A percentile compares a stretch with the other conserved stretches of the same genome.
These are phyloP conservation scores for Blumeria graminis DNA, from an alignment of 2,329 filamentous ascomycete species.

Conservation along the genomic window DNA sequence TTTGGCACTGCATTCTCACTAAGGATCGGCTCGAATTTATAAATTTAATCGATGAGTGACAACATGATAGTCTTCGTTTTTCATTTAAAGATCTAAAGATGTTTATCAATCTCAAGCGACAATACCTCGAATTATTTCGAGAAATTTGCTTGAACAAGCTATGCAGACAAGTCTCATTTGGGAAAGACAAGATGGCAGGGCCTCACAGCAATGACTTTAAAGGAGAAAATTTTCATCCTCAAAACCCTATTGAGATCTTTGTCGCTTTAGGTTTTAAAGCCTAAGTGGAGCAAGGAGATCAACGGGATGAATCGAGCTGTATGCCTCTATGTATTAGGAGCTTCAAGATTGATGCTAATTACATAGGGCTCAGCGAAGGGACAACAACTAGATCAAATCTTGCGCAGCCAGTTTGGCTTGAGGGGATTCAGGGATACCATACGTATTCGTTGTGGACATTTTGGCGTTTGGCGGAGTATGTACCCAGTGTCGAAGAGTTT, in stretches of 20 bases:
- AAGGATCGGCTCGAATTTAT: slow-evolving; percentile 59
- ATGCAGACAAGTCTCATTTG: no score
- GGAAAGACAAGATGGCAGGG: neutral
- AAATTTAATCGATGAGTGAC: slow-evolving; percentile 53
- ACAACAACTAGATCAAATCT: neutral
- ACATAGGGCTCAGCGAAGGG: neutral
- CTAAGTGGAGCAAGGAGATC: slow-evolving; percentile 31
- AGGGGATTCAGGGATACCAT: no score
- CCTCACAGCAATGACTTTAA: slow-evolving; percentile 46
- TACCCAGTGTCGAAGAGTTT: no score
- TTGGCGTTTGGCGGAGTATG: no score
- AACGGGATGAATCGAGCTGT: slow-evolving; percentile 60
- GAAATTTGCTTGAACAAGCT: slow-evolving; percentile 16
- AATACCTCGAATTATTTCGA: slow-evolving; percentile 40
- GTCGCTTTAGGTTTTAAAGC: slow-evolving; percentile 23
- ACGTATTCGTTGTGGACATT: no score
- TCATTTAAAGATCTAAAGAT: neutral
- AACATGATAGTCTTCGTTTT: neutral
- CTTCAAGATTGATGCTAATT: neutral
- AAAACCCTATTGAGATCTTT: slow-evolving; percentile 49
- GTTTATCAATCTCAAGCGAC: slow-evolving; percentile 39
- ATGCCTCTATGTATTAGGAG: slow-evolving; percentile 15
- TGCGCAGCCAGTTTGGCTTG: no score
- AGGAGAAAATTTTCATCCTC: slow-evolving; percentile 57
- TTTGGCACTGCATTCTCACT: slow-evolving; percentile 76